These are phyloP conservation scores for Xylariaceae sp. DNA, from an alignment of 2,329 filamentous ascomycete species.

Conservation along the genomic window DNA sequence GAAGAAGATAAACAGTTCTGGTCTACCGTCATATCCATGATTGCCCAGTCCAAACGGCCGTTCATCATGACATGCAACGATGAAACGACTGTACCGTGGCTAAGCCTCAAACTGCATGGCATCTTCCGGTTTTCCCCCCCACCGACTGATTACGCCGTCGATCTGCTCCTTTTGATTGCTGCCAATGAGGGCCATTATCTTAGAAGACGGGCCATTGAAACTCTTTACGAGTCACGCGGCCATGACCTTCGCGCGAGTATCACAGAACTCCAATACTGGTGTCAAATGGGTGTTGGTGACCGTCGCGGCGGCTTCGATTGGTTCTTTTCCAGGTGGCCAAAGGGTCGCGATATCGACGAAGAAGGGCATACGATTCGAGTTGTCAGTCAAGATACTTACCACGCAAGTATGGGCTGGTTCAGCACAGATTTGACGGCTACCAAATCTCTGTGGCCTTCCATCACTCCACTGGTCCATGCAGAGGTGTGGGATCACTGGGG, in stretches of 20 bases:
- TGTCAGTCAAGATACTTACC: slow-evolving; percentile 75
- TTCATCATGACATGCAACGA: slow-evolving; percentile 96
- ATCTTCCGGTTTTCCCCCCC: slow-evolving; percentile 72
- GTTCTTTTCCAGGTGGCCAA: slow-evolving; percentile 75
- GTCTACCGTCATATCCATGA: slow-evolving; percentile 71
- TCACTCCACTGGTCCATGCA: slow-evolving; percentile 58
- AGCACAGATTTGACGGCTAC: slow-evolving; percentile 52
- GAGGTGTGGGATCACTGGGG: slow-evolving; percentile 65
- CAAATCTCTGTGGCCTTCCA: slow-evolving; percentile 35
- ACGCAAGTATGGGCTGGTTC: slow-evolving; percentile 70
- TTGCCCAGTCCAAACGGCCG: slow-evolving; percentile 79
- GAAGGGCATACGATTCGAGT: slow-evolving; percentile 67
- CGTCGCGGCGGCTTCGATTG: slow-evolving; percentile 83
- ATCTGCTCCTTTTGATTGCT: slow-evolving; percentile 76
- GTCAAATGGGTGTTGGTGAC: slow-evolving; percentile 90
- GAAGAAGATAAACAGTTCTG: slow-evolving; percentile 97
- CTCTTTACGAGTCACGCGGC: slow-evolving; percentile 64
- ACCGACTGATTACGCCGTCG: slow-evolving; percentile 62
- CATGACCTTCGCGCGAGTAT: slow-evolving; percentile 76
- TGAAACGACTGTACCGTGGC: slow-evolving; percentile 71
- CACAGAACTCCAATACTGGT: slow-evolving; percentile 89
- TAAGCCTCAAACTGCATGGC: slow-evolving; percentile 72
- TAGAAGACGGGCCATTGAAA: slow-evolving; percentile 57
- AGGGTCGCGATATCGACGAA: slow-evolving; percentile 62
- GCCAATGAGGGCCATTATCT: slow-evolving; percentile 86